Conservation (phyloP, 495 filamentous ascomycete genomes). For the Talaromyces ruber region DNA sequence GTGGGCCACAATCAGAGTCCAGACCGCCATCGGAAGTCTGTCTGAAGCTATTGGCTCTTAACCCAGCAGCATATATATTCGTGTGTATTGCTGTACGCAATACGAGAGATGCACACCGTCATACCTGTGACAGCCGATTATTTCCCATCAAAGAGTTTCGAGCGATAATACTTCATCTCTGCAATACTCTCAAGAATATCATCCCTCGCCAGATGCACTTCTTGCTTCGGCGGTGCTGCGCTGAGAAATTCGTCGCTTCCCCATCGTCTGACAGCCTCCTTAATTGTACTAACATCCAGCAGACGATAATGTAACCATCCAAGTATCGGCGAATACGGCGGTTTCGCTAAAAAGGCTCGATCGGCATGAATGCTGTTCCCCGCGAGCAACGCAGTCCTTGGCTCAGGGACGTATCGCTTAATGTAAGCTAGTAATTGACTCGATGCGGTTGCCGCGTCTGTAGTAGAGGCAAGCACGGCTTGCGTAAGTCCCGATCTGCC, state of each 20-base stretch:
- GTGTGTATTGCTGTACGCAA: background rate
- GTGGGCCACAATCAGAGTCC: background rate
- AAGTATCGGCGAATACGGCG: constrained; percentile 62
- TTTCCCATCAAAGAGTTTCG: constrained; percentile 20
- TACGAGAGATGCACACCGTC: background rate
- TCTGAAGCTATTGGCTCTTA: background rate
- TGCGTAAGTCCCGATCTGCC: constrained; percentile 69
- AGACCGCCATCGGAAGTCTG: background rate
- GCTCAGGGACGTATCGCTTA: constrained; percentile 54
- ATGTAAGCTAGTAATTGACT: constrained; percentile 70
- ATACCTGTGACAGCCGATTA: background rate
- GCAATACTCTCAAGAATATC: constrained; percentile 95
- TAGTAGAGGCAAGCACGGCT: constrained; percentile 64
- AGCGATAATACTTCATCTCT: constrained; percentile 75
- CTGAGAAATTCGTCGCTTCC: constrained; percentile 48
- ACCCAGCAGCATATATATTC: background rate
- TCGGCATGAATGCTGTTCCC: constrained; percentile 93
- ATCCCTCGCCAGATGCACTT: constrained; percentile 70
- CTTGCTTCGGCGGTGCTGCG: constrained; percentile 60
- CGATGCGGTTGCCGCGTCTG: constrained; percentile 64
- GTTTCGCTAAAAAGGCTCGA: constrained; percentile 66
- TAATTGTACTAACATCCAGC: constrained; percentile 82
- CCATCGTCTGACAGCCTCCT: constrained; percentile 84
- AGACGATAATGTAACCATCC: constrained; percentile 82
- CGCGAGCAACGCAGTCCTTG: constrained; percentile 61